Conservation (phyloP, 2,329 filamentous ascomycete species). For the Dryadomyces sulphureus region DNA sequence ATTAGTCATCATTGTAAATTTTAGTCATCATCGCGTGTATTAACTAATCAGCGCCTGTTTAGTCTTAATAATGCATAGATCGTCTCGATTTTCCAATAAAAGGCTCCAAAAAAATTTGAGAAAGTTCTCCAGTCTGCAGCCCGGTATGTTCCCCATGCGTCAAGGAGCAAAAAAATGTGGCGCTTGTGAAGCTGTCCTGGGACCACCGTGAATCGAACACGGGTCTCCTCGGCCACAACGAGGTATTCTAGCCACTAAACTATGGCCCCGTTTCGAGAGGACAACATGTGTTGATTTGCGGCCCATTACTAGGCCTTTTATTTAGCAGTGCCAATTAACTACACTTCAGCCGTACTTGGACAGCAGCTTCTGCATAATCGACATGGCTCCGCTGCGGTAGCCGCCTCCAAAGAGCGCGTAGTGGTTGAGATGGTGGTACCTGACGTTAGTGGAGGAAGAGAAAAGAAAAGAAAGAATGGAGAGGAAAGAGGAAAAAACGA, state of each 20-base stretch:
- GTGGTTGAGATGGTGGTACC: conserved; percentile 85
- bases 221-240: conserved; percentile 13
- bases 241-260: conserved; percentile 13
- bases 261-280: conserved; percentile 5
- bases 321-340: neutral
- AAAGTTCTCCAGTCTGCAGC: neutral
- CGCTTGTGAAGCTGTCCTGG: neutral
- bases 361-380: conserved; percentile 62
- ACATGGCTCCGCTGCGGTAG: conserved; percentile 61
- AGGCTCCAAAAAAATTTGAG: neutral
- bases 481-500: neutral
- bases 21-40: no score
- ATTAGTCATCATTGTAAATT: no score
- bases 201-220: conserved; percentile 13
- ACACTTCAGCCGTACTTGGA: conserved; percentile 46
- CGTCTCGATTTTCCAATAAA: no score
- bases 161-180: conserved; percentile 7
- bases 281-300: neutral
- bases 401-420: conserved; percentile 70
- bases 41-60: no score
- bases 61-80: no score
- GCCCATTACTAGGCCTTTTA: neutral
- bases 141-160: no score
- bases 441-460: conserved; percentile 18
- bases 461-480: neutral